phyloP scores from a whole-genome alignment of 2,329 filamentous ascomycete genomes.

The Fusarium devonianum region DNA sequence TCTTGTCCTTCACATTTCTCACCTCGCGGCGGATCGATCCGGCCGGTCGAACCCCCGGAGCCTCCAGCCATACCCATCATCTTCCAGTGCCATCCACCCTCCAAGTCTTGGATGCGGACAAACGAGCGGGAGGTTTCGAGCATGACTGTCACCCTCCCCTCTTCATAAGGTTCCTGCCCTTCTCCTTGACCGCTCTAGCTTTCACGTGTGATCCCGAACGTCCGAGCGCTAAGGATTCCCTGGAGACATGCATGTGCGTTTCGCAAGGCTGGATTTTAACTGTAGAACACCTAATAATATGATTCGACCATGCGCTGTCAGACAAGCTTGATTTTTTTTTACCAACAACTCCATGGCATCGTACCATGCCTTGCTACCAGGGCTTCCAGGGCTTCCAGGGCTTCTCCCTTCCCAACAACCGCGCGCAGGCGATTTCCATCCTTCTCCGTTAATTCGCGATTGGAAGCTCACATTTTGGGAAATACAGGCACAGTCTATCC shows the following conservation, averaged over 20 bases:
- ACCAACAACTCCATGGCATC: slow-evolving; percentile 15
- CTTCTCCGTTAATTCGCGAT: neutral
- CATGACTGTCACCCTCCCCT: neutral
- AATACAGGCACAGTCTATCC: neutral
- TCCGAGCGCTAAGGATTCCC: slow-evolving; percentile 14
- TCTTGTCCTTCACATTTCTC: neutral
- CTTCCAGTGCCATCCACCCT: neutral
- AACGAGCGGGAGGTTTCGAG: neutral
- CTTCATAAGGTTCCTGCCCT: neutral
- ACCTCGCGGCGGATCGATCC: slow-evolving; percentile 6
- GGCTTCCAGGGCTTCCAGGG: slow-evolving; percentile 4
- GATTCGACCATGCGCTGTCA: slow-evolving; percentile 21
- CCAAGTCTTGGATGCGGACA: neutral
- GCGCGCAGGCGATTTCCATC: slow-evolving; percentile 1
- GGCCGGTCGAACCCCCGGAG: neutral
- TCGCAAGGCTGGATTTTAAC: slow-evolving; percentile 19
- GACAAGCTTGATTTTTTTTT: slow-evolving; percentile 7
- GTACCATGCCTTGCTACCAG: slow-evolving; percentile 23
- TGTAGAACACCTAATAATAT: slow-evolving; percentile 15
- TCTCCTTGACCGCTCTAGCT: slow-evolving; percentile 15
- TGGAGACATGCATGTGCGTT: slow-evolving; percentile 10
- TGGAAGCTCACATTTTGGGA: neutral
- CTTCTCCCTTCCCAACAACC: slow-evolving; percentile 2
- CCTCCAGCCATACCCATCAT: slow-evolving; percentile 10
- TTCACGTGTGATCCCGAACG: slow-evolving; percentile 19